phyloP scores from a whole-genome alignment of 2,329 filamentous ascomycete genomes.

The Aspergillus candidus region DNA sequence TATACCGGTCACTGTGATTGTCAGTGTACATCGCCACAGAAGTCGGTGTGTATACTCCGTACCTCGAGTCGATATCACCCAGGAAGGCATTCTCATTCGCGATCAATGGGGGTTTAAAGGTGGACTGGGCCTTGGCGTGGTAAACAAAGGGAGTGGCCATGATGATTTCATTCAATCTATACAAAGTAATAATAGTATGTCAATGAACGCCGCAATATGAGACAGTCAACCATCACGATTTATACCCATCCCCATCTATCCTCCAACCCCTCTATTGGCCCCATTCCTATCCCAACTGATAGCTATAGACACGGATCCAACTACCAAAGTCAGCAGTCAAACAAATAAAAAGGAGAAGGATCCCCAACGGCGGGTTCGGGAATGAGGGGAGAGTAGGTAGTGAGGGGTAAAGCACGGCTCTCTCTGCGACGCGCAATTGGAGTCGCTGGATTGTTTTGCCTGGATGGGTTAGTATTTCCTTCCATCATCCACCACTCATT shows the following conservation, averaged over 20 bases:
- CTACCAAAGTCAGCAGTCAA: too few species aligned
- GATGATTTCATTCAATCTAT: conserved; percentile 9
- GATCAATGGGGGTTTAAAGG: conserved; percentile 59
- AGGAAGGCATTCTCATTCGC: conserved; percentile 64
- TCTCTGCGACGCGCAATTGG: not conserved
- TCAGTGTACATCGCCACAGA: not conserved
- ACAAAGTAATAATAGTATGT: not conserved
- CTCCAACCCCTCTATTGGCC: too few species aligned
- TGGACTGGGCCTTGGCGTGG: conserved; percentile 52
- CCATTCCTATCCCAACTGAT: not conserved
- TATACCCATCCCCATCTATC: too few species aligned
- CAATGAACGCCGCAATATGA: too few species aligned
- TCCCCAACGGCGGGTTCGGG: too few species aligned
- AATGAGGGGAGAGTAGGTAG: not conserved
- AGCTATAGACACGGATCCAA: too few species aligned
- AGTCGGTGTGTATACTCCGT: conserved; percentile 38
- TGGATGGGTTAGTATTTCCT: conserved; percentile 16
- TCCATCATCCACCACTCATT: not conserved
- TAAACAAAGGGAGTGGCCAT: conserved; percentile 45
- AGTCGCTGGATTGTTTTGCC: conserved; percentile 16
- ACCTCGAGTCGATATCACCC: conserved; percentile 56
- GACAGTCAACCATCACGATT: too few species aligned
- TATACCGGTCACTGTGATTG: conserved; percentile 44
- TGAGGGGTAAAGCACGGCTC: not conserved
- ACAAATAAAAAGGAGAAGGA: too few species aligned